These are phyloP conservation scores for Mortierella sp. DNA, from an alignment of 371 early-diverging fungal species.

Conservation along the genomic window DNA sequence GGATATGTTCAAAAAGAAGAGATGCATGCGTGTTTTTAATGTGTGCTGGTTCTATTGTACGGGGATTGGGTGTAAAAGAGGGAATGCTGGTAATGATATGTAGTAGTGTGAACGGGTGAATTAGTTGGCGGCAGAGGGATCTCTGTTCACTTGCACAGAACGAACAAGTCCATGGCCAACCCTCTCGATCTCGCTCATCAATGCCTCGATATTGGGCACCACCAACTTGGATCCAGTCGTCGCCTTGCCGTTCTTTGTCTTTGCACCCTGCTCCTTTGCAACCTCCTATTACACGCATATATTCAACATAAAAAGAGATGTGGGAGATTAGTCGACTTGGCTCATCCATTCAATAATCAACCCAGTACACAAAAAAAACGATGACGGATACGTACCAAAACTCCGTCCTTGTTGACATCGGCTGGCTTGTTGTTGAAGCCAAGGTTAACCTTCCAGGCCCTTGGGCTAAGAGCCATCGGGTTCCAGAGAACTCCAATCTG, in stretches of 20 bases:
- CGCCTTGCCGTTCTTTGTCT: slow-evolving; percentile 58
- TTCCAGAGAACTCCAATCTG: slow-evolving; percentile 82
- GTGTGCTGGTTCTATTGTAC: not conserved
- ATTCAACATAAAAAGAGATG: not conserved
- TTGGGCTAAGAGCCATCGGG: slow-evolving; percentile 63
- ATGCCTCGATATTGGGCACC: slow-evolving; percentile 75
- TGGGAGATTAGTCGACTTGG: not conserved
- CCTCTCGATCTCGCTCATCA: slow-evolving; percentile 69
- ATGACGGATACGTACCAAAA: slow-evolving; percentile 53
- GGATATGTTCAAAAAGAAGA: not conserved
- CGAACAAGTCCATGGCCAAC: slow-evolving; percentile 54
- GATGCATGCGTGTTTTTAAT: not conserved
- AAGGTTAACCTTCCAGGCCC: slow-evolving; percentile 76
- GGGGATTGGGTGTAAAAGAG: not conserved
- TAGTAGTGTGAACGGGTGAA: not conserved
- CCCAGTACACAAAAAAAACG: not conserved
- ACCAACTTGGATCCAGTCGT: slow-evolving; percentile 61
- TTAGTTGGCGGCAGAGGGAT: slow-evolving; percentile 28
- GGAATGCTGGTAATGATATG: slow-evolving; percentile 16
- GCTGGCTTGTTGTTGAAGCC: slow-evolving; percentile 74
- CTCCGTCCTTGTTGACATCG: slow-evolving; percentile 66
- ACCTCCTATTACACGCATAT: slow-evolving; percentile 25
- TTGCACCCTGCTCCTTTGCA: slow-evolving; percentile 59
- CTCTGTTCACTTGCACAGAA: slow-evolving; percentile 36
- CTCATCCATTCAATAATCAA: not conserved